phyloP scores from a whole-genome alignment of 306 rosid genomes.

The Purshia tridentata region DNA sequence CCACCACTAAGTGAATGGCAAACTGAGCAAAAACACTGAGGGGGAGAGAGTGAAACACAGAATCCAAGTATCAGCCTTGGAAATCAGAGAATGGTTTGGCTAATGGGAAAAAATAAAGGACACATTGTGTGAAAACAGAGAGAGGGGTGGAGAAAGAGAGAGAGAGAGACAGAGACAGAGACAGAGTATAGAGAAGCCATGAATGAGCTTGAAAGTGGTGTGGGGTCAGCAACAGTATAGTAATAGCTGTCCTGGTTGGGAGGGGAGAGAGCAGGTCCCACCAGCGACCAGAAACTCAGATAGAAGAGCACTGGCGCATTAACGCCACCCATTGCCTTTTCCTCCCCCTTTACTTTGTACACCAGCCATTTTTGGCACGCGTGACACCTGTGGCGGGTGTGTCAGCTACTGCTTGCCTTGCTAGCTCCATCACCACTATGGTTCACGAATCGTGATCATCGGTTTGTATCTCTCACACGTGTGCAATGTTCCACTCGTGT shows the following conservation, averaged over 20 bases:
- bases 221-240: slow-evolving; percentile 54
- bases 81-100: slow-evolving; percentile 20
- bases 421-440: too few species aligned
- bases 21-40: not conserved
- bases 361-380: slow-evolving; percentile 40
- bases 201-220: slow-evolving; percentile 58
- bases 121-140: slow-evolving; percentile 9
- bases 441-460: not conserved
- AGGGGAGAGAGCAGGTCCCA: slow-evolving; percentile 40
- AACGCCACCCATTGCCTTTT: slow-evolving; percentile 49
- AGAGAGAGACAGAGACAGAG: slow-evolving; percentile 14
- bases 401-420: too few species aligned
- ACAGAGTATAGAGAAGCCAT: slow-evolving; percentile 42
- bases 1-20: not conserved
- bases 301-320: slow-evolving; percentile 45
- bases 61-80: slow-evolving; percentile 28
- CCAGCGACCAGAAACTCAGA: slow-evolving; percentile 28
- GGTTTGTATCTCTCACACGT: not conserved
- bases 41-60: not conserved
- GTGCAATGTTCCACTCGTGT: not conserved
- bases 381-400: slow-evolving; percentile 10
- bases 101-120: slow-evolving; percentile 19
- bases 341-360: not conserved
- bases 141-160: not conserved
- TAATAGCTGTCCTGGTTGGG: slow-evolving; percentile 55